Evolutionary conservation across 2,329 filamentous ascomycete species (phyloP), one percentile per base, ranked within the genome.

Genomic region (Emericellopsis atlantica): DNA sequence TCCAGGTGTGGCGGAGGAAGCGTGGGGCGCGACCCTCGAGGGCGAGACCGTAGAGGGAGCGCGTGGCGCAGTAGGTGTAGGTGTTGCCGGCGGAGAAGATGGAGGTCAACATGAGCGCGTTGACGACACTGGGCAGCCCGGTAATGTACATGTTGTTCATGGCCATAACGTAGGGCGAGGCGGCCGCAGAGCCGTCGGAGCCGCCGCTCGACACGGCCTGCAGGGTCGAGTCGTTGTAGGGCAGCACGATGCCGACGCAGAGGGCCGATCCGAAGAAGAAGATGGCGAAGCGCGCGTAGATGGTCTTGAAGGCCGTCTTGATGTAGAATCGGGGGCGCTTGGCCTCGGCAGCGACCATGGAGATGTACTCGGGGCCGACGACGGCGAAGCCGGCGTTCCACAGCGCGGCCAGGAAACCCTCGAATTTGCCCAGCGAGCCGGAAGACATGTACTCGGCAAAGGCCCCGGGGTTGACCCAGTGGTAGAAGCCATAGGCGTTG

Each of bases 401-500:
- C 40, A 81, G 57, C 44, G 74, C 77, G 39, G 76, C 70, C 22
- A 82, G 58, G 51, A 84, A 83, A 0, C 79, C 81, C 8, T 83
- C 64, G 48, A 79, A 84, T 29, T 69, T 67, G 11, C 82, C 83
- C 0, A 81, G 66, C 33, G 67, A 53, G 1, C 80, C 81, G 0
- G 62, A 61, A 38, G 74, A 69, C 42, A 79, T 68, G 41, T 76
- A 64, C 45, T 76, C 72, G 3, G 66, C 69, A 42, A 56, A 55
- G 0, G 52, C 32, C 1, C 75, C 78, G 0, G 79, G 79, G 32
- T 74, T 61, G 36, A 65, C 72, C 77, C 81, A 87, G 54, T 82
- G 82, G 36, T 69, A 59, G 54, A 84, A 84, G 1, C 81, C 80
- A 40, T 77, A 69, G 2, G 70, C 65, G 16, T 73, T 65, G 2